Evolutionary conservation across 1,139 yeast genomes (phyloP).

Genomic region (Kodamaea anthophila): DNA sequence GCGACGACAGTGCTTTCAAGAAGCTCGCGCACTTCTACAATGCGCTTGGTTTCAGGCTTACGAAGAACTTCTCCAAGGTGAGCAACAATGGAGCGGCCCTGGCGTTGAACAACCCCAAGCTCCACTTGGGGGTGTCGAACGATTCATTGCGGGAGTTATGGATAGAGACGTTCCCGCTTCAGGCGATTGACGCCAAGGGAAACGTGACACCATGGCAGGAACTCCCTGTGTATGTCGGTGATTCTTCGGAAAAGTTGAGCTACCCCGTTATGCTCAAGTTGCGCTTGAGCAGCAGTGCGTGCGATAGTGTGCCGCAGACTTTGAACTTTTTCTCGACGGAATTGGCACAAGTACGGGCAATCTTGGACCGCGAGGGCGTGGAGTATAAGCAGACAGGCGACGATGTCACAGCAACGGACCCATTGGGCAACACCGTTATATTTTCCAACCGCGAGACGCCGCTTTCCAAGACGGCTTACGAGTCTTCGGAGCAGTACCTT

Average conservation of each 20-base stretch:
- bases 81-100: slow-evolving; percentile 37
- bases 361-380: slow-evolving; percentile 16
- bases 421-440: slow-evolving; percentile 47
- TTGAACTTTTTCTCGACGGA: slow-evolving; percentile 50
- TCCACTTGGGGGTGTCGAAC: slow-evolving; percentile 49
- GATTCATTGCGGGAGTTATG: slow-evolving; percentile 66
- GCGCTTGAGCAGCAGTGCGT: slow-evolving; percentile 37
- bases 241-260: slow-evolving; percentile 24
- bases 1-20: slow-evolving; percentile 40
- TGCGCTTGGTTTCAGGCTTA: slow-evolving; percentile 51
- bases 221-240: slow-evolving; percentile 48
- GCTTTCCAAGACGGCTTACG: slow-evolving; percentile 23
- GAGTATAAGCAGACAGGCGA: slow-evolving; percentile 10
- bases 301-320: slow-evolving; percentile 9
- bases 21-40: slow-evolving; percentile 48
- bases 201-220: slow-evolving; percentile 56
- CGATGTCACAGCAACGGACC: slow-evolving; percentile 38
- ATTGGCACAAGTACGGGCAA: slow-evolving; percentile 29
- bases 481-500: slow-evolving; percentile 26
- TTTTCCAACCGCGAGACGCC: slow-evolving; percentile 35
- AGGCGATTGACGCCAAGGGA: slow-evolving; percentile 41
- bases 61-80: slow-evolving; percentile 47
- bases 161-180: slow-evolving; percentile 64
- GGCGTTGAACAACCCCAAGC: slow-evolving; percentile 23
- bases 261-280: slow-evolving; percentile 45